Evolutionary conservation across 352 stramenopile species (phyloP), one percentile per base, ranked within the genome.

Genomic region (Phytophthora litchii): DNA sequence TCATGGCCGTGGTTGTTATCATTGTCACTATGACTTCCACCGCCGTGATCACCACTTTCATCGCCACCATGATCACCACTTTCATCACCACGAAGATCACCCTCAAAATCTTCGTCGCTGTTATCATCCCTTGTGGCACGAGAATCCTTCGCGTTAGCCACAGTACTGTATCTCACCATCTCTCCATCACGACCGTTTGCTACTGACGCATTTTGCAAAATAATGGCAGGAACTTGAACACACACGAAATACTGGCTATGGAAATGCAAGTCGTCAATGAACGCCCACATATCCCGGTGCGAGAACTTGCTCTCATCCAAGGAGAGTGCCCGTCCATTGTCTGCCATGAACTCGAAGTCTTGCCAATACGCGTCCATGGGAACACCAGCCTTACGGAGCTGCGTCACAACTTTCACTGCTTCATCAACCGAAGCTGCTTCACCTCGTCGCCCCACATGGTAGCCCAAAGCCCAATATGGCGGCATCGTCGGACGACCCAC

Each of bases 401-500:
- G 59, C 23, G 49, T 65, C 34, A 60, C 68, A 25, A 73, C 27
- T n/a, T 70, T 54, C 35, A 50, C 52, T 8, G 62, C 60, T 45
- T 78, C 52, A 21, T 64, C 41, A 45, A 58, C 54, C 12, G 64
- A 66, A 0, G 54, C 34, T 11, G 48, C 17, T 19, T 56, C 45
- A 16, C 38, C 61, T 50, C 59, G 58, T 25, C 64, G 73, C 4
- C 84, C 91, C 4, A 91, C 56, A 27, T 97, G 88, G 52, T 96
- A 96, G 0, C 89, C 89, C 11, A 96, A 68, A 0, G 82, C 77
- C 88, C 88, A 97, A 48, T 94, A 90, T 37, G 89, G 86, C 10
- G 87, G 85, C 66, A 97, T 76, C 31, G 68, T 66, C 4, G 88
- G 85, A 16, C 80, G 80, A 7, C 89, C 89, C 2, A 96, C 78